Evolutionary conservation across 2,329 filamentous ascomycete species (phyloP), one percentile per base, ranked within the genome.

Genomic region (Ophiostoma ips): DNA sequence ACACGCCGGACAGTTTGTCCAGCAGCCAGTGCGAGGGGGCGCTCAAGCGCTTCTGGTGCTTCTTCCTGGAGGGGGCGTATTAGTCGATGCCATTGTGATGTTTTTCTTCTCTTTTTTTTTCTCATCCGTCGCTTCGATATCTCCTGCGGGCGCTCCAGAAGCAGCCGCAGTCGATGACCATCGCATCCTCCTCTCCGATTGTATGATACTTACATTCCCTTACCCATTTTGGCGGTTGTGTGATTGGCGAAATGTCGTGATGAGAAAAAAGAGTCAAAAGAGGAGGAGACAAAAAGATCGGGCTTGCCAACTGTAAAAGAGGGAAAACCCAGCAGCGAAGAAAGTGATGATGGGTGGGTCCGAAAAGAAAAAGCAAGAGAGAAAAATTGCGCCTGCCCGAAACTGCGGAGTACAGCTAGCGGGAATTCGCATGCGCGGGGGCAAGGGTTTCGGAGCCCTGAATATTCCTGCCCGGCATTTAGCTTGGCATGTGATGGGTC

Each of bases 31-130:
- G 92, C 71, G 86, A 94, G 69, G 92, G 92, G 71, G 92, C 92
- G 76, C 86, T 92, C 70, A 96, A 81, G 80, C 92, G 89, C 89
- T 98, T 96, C 76, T 96, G 90, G 77, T 98, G 92, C 85, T 95
- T 95, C 82, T 92, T 94, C 75, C 84, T 89, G 67, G 10, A 13
- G 5, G n/a, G 15, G 3, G 13, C n/a, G 3, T 24, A 38, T 50
- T 44, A 50, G 50, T 36, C n/a, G 28, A 44, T 44, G 33, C n/a
- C 46, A 8, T 19, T 13, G 40, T 44, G 31, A 18, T n/a, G 15
- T 36, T 40, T 24, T 19, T 9, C 12, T 4, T n/a, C 2, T 31
- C 15, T 19, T 19, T 13, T 21, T 21, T 41, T 21, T 11, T 34
- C 13, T 43, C 37, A 3, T 13, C 16, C 8, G 5, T 28, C 24